Conservation (phyloP, 2,329 filamentous ascomycete species). For the Nannizzia gypsea region DNA sequence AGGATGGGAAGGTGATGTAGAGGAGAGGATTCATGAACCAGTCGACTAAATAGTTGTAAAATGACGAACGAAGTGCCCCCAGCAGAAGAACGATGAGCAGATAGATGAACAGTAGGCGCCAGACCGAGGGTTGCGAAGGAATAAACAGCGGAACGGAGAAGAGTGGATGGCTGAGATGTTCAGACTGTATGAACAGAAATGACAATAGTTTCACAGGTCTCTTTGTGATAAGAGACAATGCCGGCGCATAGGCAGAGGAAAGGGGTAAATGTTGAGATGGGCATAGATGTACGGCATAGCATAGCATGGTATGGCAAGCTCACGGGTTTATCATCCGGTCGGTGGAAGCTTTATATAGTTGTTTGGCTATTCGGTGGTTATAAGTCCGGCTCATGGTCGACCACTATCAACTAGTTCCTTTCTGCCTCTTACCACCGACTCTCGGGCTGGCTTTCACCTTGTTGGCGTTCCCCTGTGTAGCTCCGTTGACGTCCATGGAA, state of each 20-base stretch:
- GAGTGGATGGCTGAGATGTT: background rate
- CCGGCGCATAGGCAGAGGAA: background rate
- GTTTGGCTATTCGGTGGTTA: background rate
- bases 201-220: conserved; percentile 3
- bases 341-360: background rate
- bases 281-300: too few species aligned
- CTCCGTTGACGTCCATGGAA: conserved; percentile 40
- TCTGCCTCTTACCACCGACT: conserved; percentile 37
- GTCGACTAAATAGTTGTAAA: background rate
- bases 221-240: background rate
- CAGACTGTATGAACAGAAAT: background rate
- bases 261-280: background rate
- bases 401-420: conserved; percentile 22
- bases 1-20: background rate
- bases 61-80: background rate
- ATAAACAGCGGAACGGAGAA: background rate
- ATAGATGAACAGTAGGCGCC: background rate
- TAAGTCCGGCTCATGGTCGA: background rate
- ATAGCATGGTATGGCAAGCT: background rate
- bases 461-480: conserved; percentile 22
- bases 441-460: conserved; percentile 40
- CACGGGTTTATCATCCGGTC: background rate
- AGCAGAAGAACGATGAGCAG: background rate
- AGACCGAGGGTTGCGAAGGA: background rate
- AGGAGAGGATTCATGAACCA: background rate